phyloP scores from a whole-genome alignment of 1,139 yeast genomes.

The Saccharomyces pastorianus region DNA sequence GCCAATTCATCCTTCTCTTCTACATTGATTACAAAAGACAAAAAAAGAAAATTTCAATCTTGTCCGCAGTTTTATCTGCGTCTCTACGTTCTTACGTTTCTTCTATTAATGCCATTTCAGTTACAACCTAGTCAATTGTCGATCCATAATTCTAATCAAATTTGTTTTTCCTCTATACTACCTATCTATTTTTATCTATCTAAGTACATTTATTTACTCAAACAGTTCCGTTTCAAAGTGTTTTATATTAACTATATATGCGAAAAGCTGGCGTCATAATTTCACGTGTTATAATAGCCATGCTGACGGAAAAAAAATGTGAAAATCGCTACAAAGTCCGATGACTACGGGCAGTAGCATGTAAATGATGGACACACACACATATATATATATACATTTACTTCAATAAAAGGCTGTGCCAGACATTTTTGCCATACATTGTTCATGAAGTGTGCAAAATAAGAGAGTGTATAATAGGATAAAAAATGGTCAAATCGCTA shows the following conservation, averaged over 20 bases:
- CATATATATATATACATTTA: too few species aligned
- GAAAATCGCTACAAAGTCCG: neutral
- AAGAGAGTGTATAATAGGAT: neutral
- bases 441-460: neutral
- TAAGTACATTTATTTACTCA: neutral
- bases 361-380: neutral
- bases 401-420: neutral
- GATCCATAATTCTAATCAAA: neutral
- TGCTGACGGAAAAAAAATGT: neutral
- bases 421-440: neutral
- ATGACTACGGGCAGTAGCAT: neutral
- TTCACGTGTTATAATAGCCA: neutral
- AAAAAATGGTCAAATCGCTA: slow-evolving; percentile 13
- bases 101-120: neutral
- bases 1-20: slow-evolving; percentile 17
- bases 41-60: neutral
- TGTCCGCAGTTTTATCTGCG: neutral
- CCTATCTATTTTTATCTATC: neutral
- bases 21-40: slow-evolving; percentile 8
- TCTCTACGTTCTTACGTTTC: neutral
- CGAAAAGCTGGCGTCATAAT: neutral
- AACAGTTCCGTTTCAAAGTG: neutral
- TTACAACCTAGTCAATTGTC: neutral
- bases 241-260: neutral
- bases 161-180: neutral